Percentiles rank a stretch among this genome's conserved stretches.
These are phyloP conservation scores for Aspergillus hancockii DNA, from an alignment of 495 filamentous ascomycete genomes.

Conservation along the genomic window DNA sequence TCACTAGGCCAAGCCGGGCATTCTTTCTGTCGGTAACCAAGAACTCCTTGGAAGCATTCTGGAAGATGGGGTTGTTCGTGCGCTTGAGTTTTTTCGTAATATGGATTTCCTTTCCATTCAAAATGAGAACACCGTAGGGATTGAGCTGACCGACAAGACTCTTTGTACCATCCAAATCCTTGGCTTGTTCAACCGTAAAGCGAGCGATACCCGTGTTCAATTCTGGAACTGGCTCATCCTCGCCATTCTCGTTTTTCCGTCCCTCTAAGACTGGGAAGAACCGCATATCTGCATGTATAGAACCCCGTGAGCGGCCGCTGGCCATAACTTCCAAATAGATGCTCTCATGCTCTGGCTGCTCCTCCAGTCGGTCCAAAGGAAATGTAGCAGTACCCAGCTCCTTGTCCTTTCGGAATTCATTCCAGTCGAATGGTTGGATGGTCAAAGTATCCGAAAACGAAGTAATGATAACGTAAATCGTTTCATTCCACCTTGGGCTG, in stretches of 20 bases:
- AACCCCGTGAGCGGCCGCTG: slow-evolving; percentile 81
- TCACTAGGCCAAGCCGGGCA: slow-evolving; percentile 82
- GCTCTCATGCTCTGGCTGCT: slow-evolving; percentile 77
- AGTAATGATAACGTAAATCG: slow-evolving; percentile 89
- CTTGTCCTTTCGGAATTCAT: slow-evolving; percentile 95
- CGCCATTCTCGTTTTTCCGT: slow-evolving; percentile 71
- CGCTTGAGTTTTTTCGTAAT: slow-evolving; percentile 87
- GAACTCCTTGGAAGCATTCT: slow-evolving; percentile 85
- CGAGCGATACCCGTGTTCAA: slow-evolving; percentile 89
- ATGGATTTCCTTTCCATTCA: slow-evolving; percentile 89
- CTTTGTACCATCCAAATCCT: slow-evolving; percentile 90
- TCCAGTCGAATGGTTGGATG: slow-evolving; percentile 85
- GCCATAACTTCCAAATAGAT: slow-evolving; percentile 78
- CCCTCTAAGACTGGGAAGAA: slow-evolving; percentile 93
- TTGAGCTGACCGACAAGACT: slow-evolving; percentile 85
- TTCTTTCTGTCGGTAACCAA: slow-evolving; percentile 89
- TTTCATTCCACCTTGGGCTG: slow-evolving; percentile 94
- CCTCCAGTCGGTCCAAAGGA: slow-evolving; percentile 74
- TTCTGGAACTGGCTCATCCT: slow-evolving; percentile 76
- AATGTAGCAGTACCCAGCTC: slow-evolving; percentile 87
- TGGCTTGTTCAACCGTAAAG: slow-evolving; percentile 92
- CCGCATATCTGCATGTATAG: slow-evolving; percentile 77
- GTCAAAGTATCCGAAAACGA: slow-evolving; percentile 85
- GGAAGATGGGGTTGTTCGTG: slow-evolving; percentile 94
- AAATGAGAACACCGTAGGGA: slow-evolving; percentile 81